Evolutionary conservation across 2,329 filamentous ascomycete species (phyloP).

Genomic region (Metarhizium rileyi): DNA sequence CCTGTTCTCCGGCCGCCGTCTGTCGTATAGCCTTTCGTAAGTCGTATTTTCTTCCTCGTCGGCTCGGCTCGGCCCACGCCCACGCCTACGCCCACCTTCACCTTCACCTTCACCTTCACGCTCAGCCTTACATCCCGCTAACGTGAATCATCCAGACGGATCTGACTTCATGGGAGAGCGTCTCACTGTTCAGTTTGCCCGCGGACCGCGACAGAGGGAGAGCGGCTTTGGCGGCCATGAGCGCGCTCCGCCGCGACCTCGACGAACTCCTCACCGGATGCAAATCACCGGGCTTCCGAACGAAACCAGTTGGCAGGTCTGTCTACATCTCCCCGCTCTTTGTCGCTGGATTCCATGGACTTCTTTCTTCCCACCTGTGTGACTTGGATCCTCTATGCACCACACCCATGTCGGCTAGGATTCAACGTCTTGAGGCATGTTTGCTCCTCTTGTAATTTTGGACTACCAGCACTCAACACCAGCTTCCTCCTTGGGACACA

Average conservation of each 20-base stretch:
- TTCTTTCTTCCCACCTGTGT: constrained; percentile 17
- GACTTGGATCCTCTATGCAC: constrained; percentile 20
- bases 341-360: constrained; percentile 36
- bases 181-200: constrained; percentile 95
- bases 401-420: constrained; percentile 11
- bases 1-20: not conserved
- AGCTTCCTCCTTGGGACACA: constrained; percentile 5
- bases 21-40: constrained; percentile 48
- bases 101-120: not conserved
- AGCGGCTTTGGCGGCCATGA: constrained; percentile 42
- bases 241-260: constrained; percentile 60
- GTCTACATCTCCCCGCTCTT: constrained; percentile 55
- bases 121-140: not conserved
- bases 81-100: not conserved
- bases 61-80: not conserved
- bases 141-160: constrained; percentile 57
- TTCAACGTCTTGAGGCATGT: constrained; percentile 10
- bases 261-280: constrained; percentile 94
- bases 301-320: constrained; percentile 99
- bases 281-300: constrained; percentile 91
- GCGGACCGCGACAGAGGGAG: constrained; percentile 59
- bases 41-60: constrained; percentile 22
- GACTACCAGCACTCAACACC: constrained; percentile 16
- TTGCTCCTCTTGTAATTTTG: constrained; percentile 8
- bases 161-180: constrained; percentile 97